phyloP scores from a whole-genome alignment of 495 filamentous ascomycete species.

The Neurospora cerealis region DNA sequence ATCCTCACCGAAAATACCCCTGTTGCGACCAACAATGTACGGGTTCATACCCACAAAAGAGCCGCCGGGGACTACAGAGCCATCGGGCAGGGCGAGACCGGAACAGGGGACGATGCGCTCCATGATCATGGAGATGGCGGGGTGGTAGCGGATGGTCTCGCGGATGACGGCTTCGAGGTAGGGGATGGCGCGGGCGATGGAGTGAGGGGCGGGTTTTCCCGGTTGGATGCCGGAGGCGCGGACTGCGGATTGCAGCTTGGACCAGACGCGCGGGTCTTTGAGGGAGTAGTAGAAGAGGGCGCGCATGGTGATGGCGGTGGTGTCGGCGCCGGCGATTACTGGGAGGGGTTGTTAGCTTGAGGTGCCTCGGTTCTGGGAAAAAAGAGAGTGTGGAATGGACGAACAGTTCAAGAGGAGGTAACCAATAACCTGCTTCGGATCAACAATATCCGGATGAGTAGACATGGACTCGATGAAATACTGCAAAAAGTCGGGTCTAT shows the following conservation, averaged over 20 bases:
- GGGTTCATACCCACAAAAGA: constrained; percentile 23
- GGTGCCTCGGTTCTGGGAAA: no score
- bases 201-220: constrained; percentile 10
- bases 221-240: constrained; percentile 3
- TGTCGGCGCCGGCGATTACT: constrained; percentile 31
- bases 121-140: constrained; percentile 42
- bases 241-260: constrained; percentile 15
- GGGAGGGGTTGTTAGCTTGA: no score
- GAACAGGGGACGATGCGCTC: constrained; percentile 47
- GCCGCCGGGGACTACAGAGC: constrained; percentile 42
- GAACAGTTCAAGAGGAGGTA: constrained; percentile 24
- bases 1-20: constrained; percentile 37
- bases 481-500: constrained; percentile 17
- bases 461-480: constrained; percentile 22
- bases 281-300: constrained; percentile 26
- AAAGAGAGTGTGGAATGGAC: no score
- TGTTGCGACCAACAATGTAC: constrained; percentile 27
- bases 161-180: constrained; percentile 53
- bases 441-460: constrained; percentile 18
- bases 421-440: constrained; percentile 13
- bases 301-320: constrained; percentile 31
- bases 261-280: constrained; percentile 17
- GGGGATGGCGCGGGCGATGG: constrained; percentile 24
- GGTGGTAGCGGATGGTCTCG: constrained; percentile 49
- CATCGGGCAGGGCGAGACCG: constrained; percentile 36